Percentiles rank a stretch among this genome's conserved stretches.
phyloP scores from a whole-genome alignment of 768 basidiomycete species.

The Mycena sanguinolenta region DNA sequence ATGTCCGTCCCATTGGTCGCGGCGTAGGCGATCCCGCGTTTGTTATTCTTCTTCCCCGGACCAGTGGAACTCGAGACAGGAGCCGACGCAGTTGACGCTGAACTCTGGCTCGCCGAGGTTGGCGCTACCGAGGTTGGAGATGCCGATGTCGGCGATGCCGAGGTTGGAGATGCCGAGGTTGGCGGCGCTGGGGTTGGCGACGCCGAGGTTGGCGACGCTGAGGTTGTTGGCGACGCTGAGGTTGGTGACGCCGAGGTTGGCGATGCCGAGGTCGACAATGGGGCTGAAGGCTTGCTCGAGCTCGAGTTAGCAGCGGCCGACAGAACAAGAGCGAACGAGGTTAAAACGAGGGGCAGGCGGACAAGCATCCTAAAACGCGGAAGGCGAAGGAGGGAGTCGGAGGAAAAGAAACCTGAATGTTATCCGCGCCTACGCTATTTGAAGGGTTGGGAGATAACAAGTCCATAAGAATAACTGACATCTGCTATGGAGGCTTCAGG shows the following conservation, averaged over 20 bases:
- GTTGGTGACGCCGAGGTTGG: not conserved
- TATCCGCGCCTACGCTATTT: constrained; percentile 24
- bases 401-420: constrained; percentile 7
- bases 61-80: constrained; percentile 37
- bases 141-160: not conserved
- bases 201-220: no score
- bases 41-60: constrained; percentile 34
- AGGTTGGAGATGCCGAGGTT: not conserved
- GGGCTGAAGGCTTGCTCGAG: constrained; percentile 37
- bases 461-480: constrained; percentile 28
- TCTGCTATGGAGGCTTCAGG: constrained; percentile 20
- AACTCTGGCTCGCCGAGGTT: not conserved
- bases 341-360: constrained; percentile 19
- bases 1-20: constrained; percentile 55
- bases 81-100: constrained; percentile 61
- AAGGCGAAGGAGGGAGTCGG: constrained; percentile 13
- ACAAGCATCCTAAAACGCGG: constrained; percentile 44
- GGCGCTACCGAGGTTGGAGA: constrained; percentile 24
- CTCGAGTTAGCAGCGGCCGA: constrained; percentile 42
- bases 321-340: constrained; percentile 33
- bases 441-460: constrained; percentile 16
- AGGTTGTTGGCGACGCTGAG: no score
- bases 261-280: constrained; percentile 17
- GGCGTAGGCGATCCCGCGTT: constrained; percentile 62
- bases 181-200: no score